Evolutionary conservation across 2,329 filamentous ascomycete species (phyloP), one percentile per base, ranked within the genome.

Genomic region (Thermochaetoides dissita): DNA sequence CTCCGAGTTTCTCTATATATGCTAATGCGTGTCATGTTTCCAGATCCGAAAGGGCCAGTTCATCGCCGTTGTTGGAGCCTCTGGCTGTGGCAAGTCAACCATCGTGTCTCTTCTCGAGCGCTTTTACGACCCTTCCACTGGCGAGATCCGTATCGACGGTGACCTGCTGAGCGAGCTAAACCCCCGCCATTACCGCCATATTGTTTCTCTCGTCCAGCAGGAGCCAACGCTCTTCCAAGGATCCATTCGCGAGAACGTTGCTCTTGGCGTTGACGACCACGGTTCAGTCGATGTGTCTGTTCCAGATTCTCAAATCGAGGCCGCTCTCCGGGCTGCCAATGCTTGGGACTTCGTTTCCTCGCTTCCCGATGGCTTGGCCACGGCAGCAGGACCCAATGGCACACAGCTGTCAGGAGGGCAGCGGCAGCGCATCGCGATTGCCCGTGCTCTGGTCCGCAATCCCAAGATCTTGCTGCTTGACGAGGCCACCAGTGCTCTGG

Each of bases 351-450:
- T 78, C 44, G 64, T 79, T 30, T 56, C 62, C 1, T 68, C 67
- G 1, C 62, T 79, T 0, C 72, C 74, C 2, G 61, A 81, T 43
- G 76, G 75, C 0, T 76, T 83, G 42, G 61, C 67, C 1, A 81
- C 80, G 0, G 62, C 67, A 1, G 79, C 81, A 17, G 81, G 81
- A 2, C 72, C 79, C 50, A 72, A 74, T 38, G 81, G 81, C 0
- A 72, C 79, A 11, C 77, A 80, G 45, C 63, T 87, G 1, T 84
- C 78, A 1, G 82, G 82, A 24, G 82, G 82, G 1, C 81, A 87
- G 56, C 66, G 80, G 7, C 81, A 86, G 56, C 74, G 79, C 17
- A 71, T 84, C 31, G 79, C 81, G 7, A 86, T 87, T 47, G 82
- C 81, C 0, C 68, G 82, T 7, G 78, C 78, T 8, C 76, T 86